A percentile compares a stretch with the other conserved stretches of the same genome.
These are phyloP conservation scores for Colletotrichum sp. DNA, from an alignment of 2,329 filamentous ascomycete genomes.

Conservation along the genomic window DNA sequence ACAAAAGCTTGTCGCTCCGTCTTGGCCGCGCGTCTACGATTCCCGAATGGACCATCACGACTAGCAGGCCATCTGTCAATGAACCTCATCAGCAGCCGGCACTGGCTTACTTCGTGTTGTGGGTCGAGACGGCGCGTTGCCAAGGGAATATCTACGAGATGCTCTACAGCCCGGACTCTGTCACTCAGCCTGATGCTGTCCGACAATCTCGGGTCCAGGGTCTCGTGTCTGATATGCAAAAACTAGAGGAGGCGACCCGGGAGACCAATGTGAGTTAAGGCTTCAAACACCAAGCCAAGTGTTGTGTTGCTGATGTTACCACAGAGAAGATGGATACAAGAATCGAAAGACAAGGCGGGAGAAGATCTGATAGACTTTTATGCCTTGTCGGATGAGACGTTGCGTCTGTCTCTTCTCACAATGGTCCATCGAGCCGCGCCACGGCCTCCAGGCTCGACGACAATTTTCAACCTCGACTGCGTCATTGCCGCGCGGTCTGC, in stretches of 20 bases:
- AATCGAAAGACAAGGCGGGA: background rate
- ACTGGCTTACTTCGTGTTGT: constrained; percentile 45
- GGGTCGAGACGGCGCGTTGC: constrained; percentile 55
- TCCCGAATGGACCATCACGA: constrained; percentile 61
- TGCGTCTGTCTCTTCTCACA: constrained; percentile 42
- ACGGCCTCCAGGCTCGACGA: constrained; percentile 24
- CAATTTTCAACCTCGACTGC: constrained; percentile 45
- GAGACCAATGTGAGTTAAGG: constrained; percentile 11
- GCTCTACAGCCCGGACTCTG: constrained; percentile 51
- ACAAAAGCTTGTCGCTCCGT: constrained; percentile 60
- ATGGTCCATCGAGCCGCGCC: constrained; percentile 48
- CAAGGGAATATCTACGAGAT: constrained; percentile 61
- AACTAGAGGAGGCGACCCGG: constrained; percentile 29
- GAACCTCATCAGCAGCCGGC: constrained; percentile 13
- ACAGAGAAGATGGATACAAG: background rate
- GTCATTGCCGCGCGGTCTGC: constrained; percentile 44
- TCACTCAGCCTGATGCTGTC: constrained; percentile 34
- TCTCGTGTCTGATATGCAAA: constrained; percentile 33
- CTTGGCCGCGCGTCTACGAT: constrained; percentile 58
- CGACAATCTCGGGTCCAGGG: constrained; percentile 35
- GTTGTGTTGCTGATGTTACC: background rate
- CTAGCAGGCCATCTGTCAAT: background rate
- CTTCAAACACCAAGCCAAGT: no score
- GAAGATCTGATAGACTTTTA: constrained; percentile 37
- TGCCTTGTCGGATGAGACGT: constrained; percentile 43